Conservation (phyloP, 23 red algal genomes). For the Cyanidium caldarium region DNA sequence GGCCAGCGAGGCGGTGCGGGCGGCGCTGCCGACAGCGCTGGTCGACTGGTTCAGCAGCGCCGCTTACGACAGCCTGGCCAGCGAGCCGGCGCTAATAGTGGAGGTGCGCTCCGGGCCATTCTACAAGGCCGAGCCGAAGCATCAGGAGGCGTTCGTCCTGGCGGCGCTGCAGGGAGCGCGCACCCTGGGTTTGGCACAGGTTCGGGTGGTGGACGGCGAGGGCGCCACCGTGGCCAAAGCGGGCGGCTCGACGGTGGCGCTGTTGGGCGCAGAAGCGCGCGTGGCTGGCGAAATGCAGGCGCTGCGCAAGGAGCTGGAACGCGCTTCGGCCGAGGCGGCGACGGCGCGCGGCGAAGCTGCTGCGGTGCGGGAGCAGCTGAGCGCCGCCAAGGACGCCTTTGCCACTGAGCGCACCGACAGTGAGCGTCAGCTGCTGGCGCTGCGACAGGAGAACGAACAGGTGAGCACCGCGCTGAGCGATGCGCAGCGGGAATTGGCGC, state of each 20-base stretch:
- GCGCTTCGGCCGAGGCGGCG: conserved; percentile 11
- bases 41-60: conserved; percentile 6
- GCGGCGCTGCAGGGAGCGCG: not conserved
- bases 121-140: not conserved
- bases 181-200: conserved; percentile 10
- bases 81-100: conserved; percentile 30
- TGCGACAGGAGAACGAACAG: conserved; percentile 13
- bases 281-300: conserved; percentile 20
- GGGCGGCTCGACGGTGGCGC: conserved; percentile 10
- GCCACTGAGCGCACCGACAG: conserved; percentile 10
- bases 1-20: not conserved
- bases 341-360: conserved; percentile 9
- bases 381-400: conserved; percentile 11
- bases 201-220: conserved; percentile 25
- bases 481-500: conserved; percentile 20
- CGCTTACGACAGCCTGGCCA: conserved; percentile 30
- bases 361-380: conserved; percentile 8
- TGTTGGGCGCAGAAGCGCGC: conserved; percentile 27
- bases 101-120: conserved; percentile 7
- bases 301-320: conserved; percentile 14
- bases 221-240: conserved; percentile 19
- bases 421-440: not conserved
- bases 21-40: not conserved
- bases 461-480: conserved; percentile 13
- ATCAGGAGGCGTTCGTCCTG: conserved; percentile 10